phyloP scores from a whole-genome alignment of 2,329 filamentous ascomycete genomes.

The Harringtonia aguacate region DNA sequence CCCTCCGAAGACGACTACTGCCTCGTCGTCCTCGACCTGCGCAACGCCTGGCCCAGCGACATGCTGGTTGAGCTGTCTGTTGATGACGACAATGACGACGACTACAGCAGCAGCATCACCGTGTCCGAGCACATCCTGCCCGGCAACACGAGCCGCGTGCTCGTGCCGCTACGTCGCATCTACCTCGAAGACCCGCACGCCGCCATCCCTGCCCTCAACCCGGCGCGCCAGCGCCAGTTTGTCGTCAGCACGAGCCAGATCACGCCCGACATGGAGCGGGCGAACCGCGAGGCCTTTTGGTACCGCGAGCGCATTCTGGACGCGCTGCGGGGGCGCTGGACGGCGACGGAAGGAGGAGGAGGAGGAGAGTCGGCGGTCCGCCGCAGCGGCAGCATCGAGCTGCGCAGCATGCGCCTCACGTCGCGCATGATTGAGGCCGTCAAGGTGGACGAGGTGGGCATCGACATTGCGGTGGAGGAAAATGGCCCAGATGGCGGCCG shows the following conservation, averaged over 20 bases:
- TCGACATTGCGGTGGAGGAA: constrained; percentile 45
- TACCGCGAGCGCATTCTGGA: constrained; percentile 74
- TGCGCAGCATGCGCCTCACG: constrained; percentile 64
- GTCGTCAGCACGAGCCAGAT: constrained; percentile 75
- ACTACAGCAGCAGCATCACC: too few species aligned
- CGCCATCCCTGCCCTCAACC: constrained; percentile 69
- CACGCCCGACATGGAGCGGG: constrained; percentile 67
- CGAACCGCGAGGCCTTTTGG: constrained; percentile 79
- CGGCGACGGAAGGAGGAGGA: constrained; percentile 37
- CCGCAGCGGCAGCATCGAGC: constrained; percentile 56
- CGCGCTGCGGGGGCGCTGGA: constrained; percentile 62
- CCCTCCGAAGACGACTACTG: constrained; percentile 59
- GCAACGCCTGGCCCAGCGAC: constrained; percentile 81
- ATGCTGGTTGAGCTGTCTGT: constrained; percentile 50
- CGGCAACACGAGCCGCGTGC: constrained; percentile 61
- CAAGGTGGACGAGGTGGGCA: constrained; percentile 67
- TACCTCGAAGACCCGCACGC: constrained; percentile 68
- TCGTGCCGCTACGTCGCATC: constrained; percentile 65
- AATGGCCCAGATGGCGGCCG: constrained; percentile 4
- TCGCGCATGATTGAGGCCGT: constrained; percentile 74
- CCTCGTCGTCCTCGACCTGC: constrained; percentile 69
- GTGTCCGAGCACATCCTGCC: constrained; percentile 50
- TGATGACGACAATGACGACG: too few species aligned
- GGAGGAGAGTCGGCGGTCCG: too few species aligned
- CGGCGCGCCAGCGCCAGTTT: constrained; percentile 79